Percentiles rank a stretch among this genome's conserved stretches.
Evolutionary conservation across 2,329 filamentous ascomycete species (phyloP).

Genomic region (Sarocladium oryzae): DNA sequence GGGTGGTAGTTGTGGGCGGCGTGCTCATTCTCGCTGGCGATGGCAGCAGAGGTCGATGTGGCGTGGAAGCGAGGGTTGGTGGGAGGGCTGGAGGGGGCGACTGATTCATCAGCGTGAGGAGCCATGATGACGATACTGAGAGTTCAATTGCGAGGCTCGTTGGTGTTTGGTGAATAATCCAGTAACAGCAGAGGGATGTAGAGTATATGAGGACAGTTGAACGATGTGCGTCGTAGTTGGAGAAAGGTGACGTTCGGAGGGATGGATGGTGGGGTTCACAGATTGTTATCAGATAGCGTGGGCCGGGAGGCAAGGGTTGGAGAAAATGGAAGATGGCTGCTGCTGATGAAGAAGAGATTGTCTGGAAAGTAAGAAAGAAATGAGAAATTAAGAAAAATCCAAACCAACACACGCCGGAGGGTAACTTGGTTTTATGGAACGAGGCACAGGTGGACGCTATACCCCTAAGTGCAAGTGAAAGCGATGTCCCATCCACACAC

Average conservation of each 20-base stretch:
- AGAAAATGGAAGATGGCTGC: slow-evolving; percentile 10
- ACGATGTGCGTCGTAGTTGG: neutral
- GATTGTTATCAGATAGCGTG: too few relatives aligned
- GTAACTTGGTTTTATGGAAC: slow-evolving; percentile 11
- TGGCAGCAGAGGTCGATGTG: slow-evolving; percentile 70
- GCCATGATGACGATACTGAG: slow-evolving; percentile 47
- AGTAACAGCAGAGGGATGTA: neutral
- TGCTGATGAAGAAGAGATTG: slow-evolving; percentile 7
- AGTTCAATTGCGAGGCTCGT: slow-evolving; percentile 10
- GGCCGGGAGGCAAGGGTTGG: slow-evolving; percentile 10
- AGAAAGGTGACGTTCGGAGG: neutral
- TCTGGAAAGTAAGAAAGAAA: slow-evolving; percentile 8
- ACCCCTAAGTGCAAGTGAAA: slow-evolving; percentile 53
- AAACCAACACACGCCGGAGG: neutral
- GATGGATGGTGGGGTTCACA: slow-evolving; percentile 8
- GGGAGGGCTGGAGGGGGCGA: slow-evolving; percentile 23
- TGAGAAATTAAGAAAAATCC: slow-evolving; percentile 10
- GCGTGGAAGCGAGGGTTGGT: slow-evolving; percentile 56
- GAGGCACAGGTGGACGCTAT: slow-evolving; percentile 31
- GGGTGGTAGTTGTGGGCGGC: slow-evolving; percentile 99
- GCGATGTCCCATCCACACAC: slow-evolving; percentile 18
- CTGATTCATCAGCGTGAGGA: slow-evolving; percentile 46
- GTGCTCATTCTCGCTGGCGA: slow-evolving; percentile 71
- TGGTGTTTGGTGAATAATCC: neutral
- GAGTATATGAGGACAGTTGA: too few relatives aligned